These are phyloP conservation scores for Ocimum tenuiflorum DNA, from an alignment of 257 asterid species.

Conservation along the genomic window DNA sequence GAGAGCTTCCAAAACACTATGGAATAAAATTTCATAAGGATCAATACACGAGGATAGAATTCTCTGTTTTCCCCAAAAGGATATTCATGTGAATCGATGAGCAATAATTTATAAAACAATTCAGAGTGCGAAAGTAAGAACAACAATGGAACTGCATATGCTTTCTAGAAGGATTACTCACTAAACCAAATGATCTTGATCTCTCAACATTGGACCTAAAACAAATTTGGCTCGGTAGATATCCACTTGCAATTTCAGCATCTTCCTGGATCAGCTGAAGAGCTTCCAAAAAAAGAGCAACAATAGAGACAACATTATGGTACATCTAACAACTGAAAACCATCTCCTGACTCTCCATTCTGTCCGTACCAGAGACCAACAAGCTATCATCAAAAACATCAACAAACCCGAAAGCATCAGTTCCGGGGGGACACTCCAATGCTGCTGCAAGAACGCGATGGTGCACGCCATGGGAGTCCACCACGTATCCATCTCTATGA, in stretches of 20 bases:
- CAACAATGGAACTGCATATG: no score
- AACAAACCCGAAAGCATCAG: constrained; percentile 59
- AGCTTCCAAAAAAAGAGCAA: not conserved
- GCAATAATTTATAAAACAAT: no score
- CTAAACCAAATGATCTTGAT: not conserved
- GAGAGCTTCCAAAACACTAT: no score
- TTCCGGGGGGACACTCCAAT: constrained; percentile 85
- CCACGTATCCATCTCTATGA: constrained; percentile 60
- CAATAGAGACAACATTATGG: not conserved
- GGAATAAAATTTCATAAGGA: no score
- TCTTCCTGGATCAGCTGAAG: not conserved
- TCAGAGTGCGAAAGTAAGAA: no score
- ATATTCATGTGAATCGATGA: no score
- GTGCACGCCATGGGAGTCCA: constrained; percentile 71
- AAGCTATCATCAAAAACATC: constrained; percentile 66
- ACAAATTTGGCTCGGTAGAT: not conserved
- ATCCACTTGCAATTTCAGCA: not conserved
- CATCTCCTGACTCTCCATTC: constrained; percentile 64
- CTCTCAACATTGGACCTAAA: not conserved
- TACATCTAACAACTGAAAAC: constrained; percentile 33
- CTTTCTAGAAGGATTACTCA: not conserved
- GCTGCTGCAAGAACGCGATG: constrained; percentile 94
- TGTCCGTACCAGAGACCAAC: constrained; percentile 51
- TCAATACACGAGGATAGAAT: no score
- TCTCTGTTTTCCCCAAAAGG: no score